These are phyloP conservation scores for Malassezia equina DNA, from an alignment of 1,284 basidiomycete species.

Conservation along the genomic window DNA sequence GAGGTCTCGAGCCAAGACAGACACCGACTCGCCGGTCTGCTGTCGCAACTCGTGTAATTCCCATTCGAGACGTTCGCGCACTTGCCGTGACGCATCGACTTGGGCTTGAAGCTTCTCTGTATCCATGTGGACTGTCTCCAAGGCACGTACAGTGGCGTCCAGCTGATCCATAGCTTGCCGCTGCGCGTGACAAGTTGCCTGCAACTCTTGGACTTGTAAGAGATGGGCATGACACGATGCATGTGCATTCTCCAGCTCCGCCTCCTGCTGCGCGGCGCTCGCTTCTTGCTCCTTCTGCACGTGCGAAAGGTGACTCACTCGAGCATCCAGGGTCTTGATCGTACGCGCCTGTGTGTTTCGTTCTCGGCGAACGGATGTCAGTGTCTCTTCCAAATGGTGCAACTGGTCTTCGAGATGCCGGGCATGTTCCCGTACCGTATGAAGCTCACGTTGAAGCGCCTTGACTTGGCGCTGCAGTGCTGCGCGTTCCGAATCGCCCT, in stretches of 20 bases:
- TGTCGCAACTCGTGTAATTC: constrained; percentile 1
- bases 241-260: neutral
- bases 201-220: neutral
- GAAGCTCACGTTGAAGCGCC: neutral
- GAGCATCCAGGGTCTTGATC: neutral
- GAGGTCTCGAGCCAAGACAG: neutral
- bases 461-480: constrained; percentile 3
- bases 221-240: neutral
- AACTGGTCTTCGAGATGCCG: neutral
- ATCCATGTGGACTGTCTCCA: constrained; percentile 5
- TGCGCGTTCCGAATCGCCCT: constrained; percentile 40
- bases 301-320: neutral
- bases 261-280: neutral
- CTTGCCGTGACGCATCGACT: neutral
- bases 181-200: constrained; percentile 7
- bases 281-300: neutral
- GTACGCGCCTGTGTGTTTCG: neutral
- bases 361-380: neutral
- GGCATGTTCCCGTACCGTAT: neutral
- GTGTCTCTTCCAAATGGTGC: neutral
- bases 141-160: neutral
- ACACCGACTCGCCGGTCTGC: neutral
- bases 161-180: constrained; percentile 7
- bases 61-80: constrained; percentile 8
- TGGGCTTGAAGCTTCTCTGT: constrained; percentile 5